A percentile compares a stretch with the other conserved stretches of the same genome.
Evolutionary conservation across 306 rosid genomes (phyloP).

Genomic region (Quillaja saponaria): DNA sequence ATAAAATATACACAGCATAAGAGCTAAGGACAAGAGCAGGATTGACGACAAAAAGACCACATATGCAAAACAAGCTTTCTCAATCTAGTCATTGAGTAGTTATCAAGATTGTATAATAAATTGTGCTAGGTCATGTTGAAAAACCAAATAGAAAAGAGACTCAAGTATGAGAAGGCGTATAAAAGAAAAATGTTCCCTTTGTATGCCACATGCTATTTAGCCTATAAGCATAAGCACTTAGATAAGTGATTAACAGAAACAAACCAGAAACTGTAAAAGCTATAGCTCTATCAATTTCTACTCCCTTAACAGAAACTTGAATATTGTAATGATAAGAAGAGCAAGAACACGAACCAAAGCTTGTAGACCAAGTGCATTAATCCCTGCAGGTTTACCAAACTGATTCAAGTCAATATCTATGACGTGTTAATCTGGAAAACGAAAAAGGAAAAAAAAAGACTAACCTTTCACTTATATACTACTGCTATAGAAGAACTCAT

Average conservation of each 20-base stretch:
- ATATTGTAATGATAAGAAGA: conserved; percentile 55
- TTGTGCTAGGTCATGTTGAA: too few relatives aligned
- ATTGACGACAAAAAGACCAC: too few relatives aligned
- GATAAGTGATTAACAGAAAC: conserved; percentile 15
- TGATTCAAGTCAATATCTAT: too few relatives aligned
- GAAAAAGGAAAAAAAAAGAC: too few relatives aligned
- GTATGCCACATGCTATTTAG: too few relatives aligned
- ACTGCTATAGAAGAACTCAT: too few relatives aligned
- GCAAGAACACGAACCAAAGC: conserved; percentile 75
- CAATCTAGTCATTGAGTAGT: too few relatives aligned
- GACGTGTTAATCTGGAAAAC: too few relatives aligned
- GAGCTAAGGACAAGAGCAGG: neutral
- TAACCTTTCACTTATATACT: too few relatives aligned
- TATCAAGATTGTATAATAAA: neutral
- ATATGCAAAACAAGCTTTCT: too few relatives aligned
- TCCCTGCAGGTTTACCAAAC: too few relatives aligned
- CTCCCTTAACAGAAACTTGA: conserved; percentile 66
- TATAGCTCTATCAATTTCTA: conserved; percentile 60
- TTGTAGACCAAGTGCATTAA: conserved; percentile 31
- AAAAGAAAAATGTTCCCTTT: too few relatives aligned
- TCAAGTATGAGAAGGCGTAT: neutral
- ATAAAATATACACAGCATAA: neutral
- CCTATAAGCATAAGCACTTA: neutral
- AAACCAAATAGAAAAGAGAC: neutral
- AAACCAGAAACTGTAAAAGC: conserved; percentile 74